phyloP scores from a whole-genome alignment of 352 stramenopile species.

The Pythium aquatile region DNA sequence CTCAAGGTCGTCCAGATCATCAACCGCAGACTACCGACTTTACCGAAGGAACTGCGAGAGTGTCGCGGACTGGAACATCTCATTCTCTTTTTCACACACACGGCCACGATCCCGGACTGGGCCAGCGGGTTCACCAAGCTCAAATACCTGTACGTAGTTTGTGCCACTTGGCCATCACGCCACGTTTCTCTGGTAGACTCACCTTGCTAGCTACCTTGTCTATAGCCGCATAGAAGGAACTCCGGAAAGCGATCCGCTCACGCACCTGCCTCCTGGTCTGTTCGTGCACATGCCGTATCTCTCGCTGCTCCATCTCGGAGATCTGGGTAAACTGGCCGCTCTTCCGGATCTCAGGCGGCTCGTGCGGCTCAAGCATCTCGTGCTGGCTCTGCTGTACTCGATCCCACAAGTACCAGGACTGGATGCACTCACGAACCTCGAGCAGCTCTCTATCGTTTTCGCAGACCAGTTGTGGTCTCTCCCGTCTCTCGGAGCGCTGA shows the following conservation, averaged over 20 bases:
- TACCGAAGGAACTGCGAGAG: slow-evolving; percentile 17
- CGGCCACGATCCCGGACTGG: slow-evolving; percentile 22
- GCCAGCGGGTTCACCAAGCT: slow-evolving; percentile 17
- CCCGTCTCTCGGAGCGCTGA: slow-evolving; percentile 1
- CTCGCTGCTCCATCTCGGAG: no score
- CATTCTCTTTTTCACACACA: slow-evolving; percentile 35
- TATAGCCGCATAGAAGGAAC: slow-evolving; percentile 20
- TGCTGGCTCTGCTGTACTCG: slow-evolving; percentile 16
- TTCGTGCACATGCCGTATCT: slow-evolving; percentile 13
- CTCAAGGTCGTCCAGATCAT: slow-evolving; percentile 30
- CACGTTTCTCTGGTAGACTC: neutral
- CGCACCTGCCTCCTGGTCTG: neutral
- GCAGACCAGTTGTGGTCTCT: slow-evolving; percentile 1
- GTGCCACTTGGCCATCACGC: no score
- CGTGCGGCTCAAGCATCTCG: slow-evolving; percentile 17
- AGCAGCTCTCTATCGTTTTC: slow-evolving; percentile 17
- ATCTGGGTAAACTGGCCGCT: no score
- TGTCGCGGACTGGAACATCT: slow-evolving; percentile 14
- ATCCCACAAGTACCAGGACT: slow-evolving; percentile 16
- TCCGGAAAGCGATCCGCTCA: neutral
- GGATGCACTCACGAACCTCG: slow-evolving; percentile 5
- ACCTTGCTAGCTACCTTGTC: neutral
- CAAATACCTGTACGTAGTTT: slow-evolving; percentile 25
- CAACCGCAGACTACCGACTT: slow-evolving; percentile 21
- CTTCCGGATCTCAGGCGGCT: neutral